A percentile compares a stretch with the other conserved stretches of the same genome.
Evolutionary conservation across 768 basidiomycete species (phyloP).

Genomic region (Auriscalpium orientale): DNA sequence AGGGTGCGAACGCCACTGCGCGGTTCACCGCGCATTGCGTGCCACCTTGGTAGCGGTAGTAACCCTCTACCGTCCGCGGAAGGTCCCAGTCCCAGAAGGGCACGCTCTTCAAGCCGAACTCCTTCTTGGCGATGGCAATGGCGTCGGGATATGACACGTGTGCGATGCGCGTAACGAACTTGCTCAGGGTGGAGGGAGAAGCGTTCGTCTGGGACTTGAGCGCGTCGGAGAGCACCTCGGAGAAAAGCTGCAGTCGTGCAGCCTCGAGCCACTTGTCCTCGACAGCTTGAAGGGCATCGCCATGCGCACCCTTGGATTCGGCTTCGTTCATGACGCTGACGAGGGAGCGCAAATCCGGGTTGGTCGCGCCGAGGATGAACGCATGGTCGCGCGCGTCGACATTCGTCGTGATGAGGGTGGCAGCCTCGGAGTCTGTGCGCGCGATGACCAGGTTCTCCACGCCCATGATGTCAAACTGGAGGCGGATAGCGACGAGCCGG

Average conservation of each 20-base stretch:
- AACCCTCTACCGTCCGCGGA: constrained; percentile 91
- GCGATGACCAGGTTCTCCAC: constrained; percentile 91
- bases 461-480: constrained; percentile 98
- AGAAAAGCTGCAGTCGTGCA: constrained; percentile 79
- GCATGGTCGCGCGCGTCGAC: constrained; percentile 96
- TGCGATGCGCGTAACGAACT: constrained; percentile 56
- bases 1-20: constrained; percentile 87
- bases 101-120: constrained; percentile 63
- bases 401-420: constrained; percentile 93
- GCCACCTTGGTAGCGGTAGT: constrained; percentile 95
- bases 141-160: constrained; percentile 66
- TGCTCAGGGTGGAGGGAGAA: constrained; percentile 39
- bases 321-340: constrained; percentile 80
- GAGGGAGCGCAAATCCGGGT: constrained; percentile 59
- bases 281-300: constrained; percentile 73
- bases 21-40: constrained; percentile 92
- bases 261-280: constrained; percentile 81
- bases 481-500: constrained; percentile 91
- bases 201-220: constrained; percentile 49
- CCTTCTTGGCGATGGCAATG: constrained; percentile 65
- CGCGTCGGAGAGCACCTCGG: constrained; percentile 61
- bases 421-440: constrained; percentile 95
- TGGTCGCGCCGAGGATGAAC: constrained; percentile 92
- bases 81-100: constrained; percentile 96
- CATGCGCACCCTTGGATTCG: constrained; percentile 71